A percentile compares a stretch with the other conserved stretches of the same genome.
phyloP scores from a whole-genome alignment of 2,329 filamentous ascomycete genomes.

The Pseudocercospora eumusae region DNA sequence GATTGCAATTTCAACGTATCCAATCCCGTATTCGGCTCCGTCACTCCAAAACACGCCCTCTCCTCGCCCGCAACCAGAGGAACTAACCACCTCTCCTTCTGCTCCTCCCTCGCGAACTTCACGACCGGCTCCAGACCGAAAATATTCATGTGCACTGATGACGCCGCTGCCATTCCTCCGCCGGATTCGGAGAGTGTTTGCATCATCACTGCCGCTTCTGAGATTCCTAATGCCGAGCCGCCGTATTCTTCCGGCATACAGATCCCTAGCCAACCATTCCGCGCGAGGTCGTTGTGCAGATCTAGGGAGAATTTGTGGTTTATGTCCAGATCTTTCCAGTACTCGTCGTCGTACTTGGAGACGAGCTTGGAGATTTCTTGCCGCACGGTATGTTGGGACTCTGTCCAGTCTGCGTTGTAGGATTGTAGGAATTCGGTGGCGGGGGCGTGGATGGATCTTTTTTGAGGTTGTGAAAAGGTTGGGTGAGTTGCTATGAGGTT shows the following conservation, averaged over 20 bases:
- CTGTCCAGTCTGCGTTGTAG: conserved; percentile 43
- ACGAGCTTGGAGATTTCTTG: conserved; percentile 50
- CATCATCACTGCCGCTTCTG: conserved; percentile 52
- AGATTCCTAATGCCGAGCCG: conserved; percentile 46
- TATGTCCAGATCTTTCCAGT: conserved; percentile 47
- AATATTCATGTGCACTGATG: conserved; percentile 52
- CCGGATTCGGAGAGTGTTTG: conserved; percentile 51
- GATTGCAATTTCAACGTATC: conserved; percentile 48
- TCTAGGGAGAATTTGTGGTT: conserved; percentile 49
- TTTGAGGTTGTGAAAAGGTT: not conserved
- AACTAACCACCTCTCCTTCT: conserved; percentile 44
- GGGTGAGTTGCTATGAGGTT: not conserved
- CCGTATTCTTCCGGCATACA: conserved; percentile 48
- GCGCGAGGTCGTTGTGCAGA: conserved; percentile 45
- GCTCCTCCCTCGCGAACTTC: conserved; percentile 49
- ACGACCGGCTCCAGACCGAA: conserved; percentile 51
- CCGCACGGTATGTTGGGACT: conserved; percentile 47
- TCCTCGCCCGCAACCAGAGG: conserved; percentile 47
- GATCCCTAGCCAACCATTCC: conserved; percentile 50
- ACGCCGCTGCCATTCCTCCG: conserved; percentile 47
- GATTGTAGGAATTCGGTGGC: conserved; percentile 36
- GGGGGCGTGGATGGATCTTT: conserved; percentile 19
- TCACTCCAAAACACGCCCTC: conserved; percentile 67
- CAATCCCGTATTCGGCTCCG: conserved; percentile 45
- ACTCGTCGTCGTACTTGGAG: conserved; percentile 45